Conservation (phyloP, 352 stramenopile species). For the Aphanomyces astaci region DNA sequence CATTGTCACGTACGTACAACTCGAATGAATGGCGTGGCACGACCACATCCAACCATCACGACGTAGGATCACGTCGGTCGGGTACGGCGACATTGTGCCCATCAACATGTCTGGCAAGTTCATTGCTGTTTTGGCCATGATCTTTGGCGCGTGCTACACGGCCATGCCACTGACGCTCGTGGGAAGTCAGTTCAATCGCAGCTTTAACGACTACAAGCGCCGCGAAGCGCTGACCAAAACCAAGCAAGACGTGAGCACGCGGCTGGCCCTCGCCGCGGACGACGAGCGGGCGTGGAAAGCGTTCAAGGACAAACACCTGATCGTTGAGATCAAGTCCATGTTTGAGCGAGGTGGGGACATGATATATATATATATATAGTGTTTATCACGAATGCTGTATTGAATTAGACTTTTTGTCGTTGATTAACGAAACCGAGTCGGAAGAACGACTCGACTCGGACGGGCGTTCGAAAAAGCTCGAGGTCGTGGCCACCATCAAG, state of each 20-base stretch:
- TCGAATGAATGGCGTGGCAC: no score
- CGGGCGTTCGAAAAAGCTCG: background rate
- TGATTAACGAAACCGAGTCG: conserved; percentile 3
- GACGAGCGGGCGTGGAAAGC: conserved; percentile 44
- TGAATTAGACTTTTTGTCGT: conserved; percentile 17
- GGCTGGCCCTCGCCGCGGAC: conserved; percentile 33
- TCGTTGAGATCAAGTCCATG: conserved; percentile 40
- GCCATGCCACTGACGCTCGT: conserved; percentile 74
- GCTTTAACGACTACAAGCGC: conserved; percentile 69
- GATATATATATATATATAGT: no score
- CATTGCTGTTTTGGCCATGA: conserved; percentile 65
- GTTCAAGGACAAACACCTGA: conserved; percentile 45
- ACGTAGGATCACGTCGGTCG: conserved; percentile 50
- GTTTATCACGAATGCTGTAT: background rate
- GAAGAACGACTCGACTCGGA: background rate
- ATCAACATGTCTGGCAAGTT: conserved; percentile 58
- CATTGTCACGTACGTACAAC: conserved; percentile 61
- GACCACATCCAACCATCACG: no score
- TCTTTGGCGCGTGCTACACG: conserved; percentile 74
- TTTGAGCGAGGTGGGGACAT: conserved; percentile 26
- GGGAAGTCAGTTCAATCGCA: conserved; percentile 75
- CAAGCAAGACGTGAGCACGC: conserved; percentile 65
- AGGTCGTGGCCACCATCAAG: conserved; percentile 10
- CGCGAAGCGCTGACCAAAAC: conserved; percentile 58
- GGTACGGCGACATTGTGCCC: conserved; percentile 71